Conservation (phyloP, 176 grass and related monocot genomes). For the Metroxylon sagu region DNA sequence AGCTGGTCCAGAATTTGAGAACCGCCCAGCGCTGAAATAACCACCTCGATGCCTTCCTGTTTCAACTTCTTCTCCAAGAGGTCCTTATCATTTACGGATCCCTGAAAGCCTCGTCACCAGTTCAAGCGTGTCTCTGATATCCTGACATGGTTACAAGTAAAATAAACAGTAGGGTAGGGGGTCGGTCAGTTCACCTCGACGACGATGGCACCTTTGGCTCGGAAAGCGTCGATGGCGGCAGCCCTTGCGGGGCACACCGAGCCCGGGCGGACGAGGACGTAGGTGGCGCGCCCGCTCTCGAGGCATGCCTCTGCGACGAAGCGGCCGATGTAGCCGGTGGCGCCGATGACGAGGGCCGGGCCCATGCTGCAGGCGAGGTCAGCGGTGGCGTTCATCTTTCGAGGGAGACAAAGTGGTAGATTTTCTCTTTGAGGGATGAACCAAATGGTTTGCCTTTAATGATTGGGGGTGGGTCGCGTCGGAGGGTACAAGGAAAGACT, state of each 20-base stretch:
- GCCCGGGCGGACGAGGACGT: slow-evolving; percentile 47
- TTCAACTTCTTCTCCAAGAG: slow-evolving; percentile 34
- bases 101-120: neutral
- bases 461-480: too few relatives aligned
- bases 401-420: too few relatives aligned
- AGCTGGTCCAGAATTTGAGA: slow-evolving; percentile 53
- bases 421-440: too few relatives aligned
- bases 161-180: too few relatives aligned
- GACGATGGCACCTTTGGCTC: slow-evolving; percentile 38
- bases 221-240: slow-evolving; percentile 34
- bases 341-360: slow-evolving; percentile 46
- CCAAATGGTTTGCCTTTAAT: too few relatives aligned
- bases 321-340: slow-evolving; percentile 63
- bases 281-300: slow-evolving; percentile 35
- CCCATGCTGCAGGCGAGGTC: neutral
- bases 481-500: too few relatives aligned
- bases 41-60: slow-evolving; percentile 41
- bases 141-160: too few relatives aligned
- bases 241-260: slow-evolving; percentile 18
- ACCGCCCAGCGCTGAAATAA: slow-evolving; percentile 66
- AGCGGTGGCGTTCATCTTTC: too few relatives aligned
- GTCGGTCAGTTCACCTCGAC: slow-evolving; percentile 58
- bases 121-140: too few relatives aligned
- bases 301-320: slow-evolving; percentile 63
- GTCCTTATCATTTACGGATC: slow-evolving; percentile 15